Base-by-base conservation (phyloP, 2,329 filamentous ascomycete genomes). In the Macrophomina tecta region DNA sequence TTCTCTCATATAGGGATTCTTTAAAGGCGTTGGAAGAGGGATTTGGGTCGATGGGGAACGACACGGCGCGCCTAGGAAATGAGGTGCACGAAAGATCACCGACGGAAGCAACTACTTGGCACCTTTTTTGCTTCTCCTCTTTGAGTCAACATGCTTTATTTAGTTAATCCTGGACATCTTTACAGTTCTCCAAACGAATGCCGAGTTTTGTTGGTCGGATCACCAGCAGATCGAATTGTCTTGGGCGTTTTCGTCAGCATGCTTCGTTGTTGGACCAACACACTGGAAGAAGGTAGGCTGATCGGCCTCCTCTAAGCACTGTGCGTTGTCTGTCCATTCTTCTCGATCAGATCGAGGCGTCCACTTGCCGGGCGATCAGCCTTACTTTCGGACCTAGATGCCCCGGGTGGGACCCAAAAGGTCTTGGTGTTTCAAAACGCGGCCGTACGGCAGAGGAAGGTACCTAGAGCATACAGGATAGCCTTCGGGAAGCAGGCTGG, bases 221-320 rank as follows among this genome's bases (percentile, higher is more conserved):
- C 30, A 30, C 16, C 18, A n/a, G 42, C 38, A 23, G 42, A 46
- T 61, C 53, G 30, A 18, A 18, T 49, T 5, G 32, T 11, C 16
- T 6, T 38, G 1, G 18, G 14, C 46, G 18, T 32, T 18, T n/a
- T 46, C 40, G 28, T 46, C 38, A 46, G 12, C 40, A 34, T 60
- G 30, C 34, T 40, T 62, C 45, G 58, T 49, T 62, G 58, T 49
- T 49, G 16, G 45, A 48, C 42, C 58, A 62, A 49, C 55, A 53
- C 3, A 38, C 6, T 23, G 11, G 32, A 6, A 38, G 34, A 12
- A 11, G 32, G n/a, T 4, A 45, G 42, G 8, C 46, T 49, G 55
- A 34, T 38, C n/a, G n/a, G 30, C 40, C 46, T 45, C 16, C 23
- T 23, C 23, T 3, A 23, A 48, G 56, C 56, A 61, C 58, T 38